A percentile compares a stretch with the other conserved stretches of the same genome.
phyloP scores from a whole-genome alignment of 2,329 filamentous ascomycete genomes.

The Aspergillus fijiensis region DNA sequence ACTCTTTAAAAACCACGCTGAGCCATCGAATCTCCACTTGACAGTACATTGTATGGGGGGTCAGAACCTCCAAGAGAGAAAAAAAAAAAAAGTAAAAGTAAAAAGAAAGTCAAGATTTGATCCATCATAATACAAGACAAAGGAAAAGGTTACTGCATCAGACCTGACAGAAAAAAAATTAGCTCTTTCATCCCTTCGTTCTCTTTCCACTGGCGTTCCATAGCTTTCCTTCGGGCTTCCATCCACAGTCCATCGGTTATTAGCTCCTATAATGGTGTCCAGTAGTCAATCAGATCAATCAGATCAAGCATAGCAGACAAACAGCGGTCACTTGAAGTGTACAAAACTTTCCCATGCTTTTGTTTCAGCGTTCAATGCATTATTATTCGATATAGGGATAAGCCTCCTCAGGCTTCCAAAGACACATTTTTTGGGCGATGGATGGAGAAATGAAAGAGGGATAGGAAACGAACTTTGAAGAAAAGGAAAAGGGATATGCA shows the following conservation, averaged over 20 bases:
- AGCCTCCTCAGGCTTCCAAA: constrained; percentile 14
- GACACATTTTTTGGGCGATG: not conserved
- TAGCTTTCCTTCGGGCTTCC: constrained; percentile 8
- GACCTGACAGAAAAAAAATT: not conserved
- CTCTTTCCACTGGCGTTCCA: not conserved
- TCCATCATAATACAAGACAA: not conserved
- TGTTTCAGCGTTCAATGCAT: constrained; percentile 12
- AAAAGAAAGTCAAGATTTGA: not conserved
- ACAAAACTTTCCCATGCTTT: constrained; percentile 16
- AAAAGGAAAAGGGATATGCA: constrained; percentile 7
- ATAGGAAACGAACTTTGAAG: constrained; percentile 1
- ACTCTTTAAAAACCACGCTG: not conserved
- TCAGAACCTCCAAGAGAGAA: too few species aligned
- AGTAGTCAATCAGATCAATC: constrained; percentile 20
- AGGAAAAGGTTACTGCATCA: not conserved
- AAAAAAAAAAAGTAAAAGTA: too few species aligned
- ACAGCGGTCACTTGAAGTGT: constrained; percentile 16
- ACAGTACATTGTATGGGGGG: not conserved
- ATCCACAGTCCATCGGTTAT: constrained; percentile 15
- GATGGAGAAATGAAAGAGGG: constrained; percentile 1
- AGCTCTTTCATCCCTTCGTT: constrained; percentile 1
- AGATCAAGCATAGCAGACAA: constrained; percentile 15
- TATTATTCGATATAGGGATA: constrained; percentile 17
- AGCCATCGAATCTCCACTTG: not conserved
- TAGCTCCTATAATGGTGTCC: constrained; percentile 17